Conservation (phyloP, 345 rosid genomes). For the Erysimum cheiranthoides region DNA sequence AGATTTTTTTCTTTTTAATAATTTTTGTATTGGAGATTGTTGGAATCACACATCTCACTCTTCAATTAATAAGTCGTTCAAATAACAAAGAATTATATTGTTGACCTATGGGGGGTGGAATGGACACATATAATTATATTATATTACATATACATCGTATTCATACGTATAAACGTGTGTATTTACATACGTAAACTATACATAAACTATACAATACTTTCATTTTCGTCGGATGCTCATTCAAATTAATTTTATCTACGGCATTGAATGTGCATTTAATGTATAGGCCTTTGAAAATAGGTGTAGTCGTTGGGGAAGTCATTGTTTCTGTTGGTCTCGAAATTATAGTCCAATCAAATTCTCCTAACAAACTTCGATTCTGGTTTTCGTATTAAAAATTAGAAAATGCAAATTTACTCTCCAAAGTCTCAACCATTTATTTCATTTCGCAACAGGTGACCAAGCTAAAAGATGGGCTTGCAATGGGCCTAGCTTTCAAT, state of each 20-base stretch:
- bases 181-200: background rate
- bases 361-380: background rate
- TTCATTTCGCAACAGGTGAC: slow-evolving; percentile 65
- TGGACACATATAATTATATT: too few relatives aligned
- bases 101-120: too few relatives aligned
- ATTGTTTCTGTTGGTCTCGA: slow-evolving; percentile 33
- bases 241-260: background rate
- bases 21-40: too few relatives aligned
- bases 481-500: slow-evolving; percentile 92
- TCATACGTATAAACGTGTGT: background rate
- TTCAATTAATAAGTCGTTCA: too few relatives aligned
- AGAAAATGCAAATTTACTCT: too few relatives aligned
- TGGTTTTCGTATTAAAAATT: background rate
- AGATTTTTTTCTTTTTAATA: too few relatives aligned
- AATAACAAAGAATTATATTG: too few relatives aligned
- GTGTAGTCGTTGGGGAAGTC: slow-evolving; percentile 34
- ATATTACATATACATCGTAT: background rate
- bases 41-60: too few relatives aligned
- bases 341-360: background rate
- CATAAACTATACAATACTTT: background rate
- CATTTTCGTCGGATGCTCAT: slow-evolving; percentile 4
- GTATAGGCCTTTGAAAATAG: slow-evolving; percentile 11
- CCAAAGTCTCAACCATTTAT: background rate
- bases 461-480: slow-evolving; percentile 80
- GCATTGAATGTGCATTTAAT: slow-evolving; percentile 34